phyloP scores from a whole-genome alignment of 2,329 filamentous ascomycete species.

The Nigrospora oryzae region DNA sequence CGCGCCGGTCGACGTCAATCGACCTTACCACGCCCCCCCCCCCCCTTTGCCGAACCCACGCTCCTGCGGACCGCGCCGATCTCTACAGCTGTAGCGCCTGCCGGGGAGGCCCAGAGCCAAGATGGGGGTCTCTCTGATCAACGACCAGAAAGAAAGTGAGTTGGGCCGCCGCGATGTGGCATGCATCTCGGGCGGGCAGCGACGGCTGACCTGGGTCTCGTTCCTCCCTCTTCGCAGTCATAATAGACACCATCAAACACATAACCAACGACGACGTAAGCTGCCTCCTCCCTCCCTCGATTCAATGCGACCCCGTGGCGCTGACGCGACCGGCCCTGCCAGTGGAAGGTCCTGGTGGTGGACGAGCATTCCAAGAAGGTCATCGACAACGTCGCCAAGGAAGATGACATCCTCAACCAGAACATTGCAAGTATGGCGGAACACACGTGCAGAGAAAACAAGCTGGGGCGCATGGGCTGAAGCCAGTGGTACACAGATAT shows the following conservation, averaged over 20 bases:
- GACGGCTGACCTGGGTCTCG: conserved; percentile 1
- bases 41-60: background rate
- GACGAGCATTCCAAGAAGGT: conserved; percentile 79
- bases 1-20: background rate
- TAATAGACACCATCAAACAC: conserved; percentile 65
- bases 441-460: conserved; percentile 4
- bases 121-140: conserved; percentile 80
- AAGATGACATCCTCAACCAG: conserved; percentile 94
- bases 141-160: conserved; percentile 72
- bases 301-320: background rate
- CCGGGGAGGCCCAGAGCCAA: conserved; percentile 28
- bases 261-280: conserved; percentile 76
- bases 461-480: conserved; percentile 14
- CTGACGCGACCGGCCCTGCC: conserved; percentile 9
- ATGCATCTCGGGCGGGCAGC: background rate
- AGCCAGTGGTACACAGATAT: conserved; percentile 54
- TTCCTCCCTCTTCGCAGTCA: conserved; percentile 38
- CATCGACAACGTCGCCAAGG: conserved; percentile 82
- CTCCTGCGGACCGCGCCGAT: too few species aligned
- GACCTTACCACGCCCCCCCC: background rate
- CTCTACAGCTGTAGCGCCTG: background rate
- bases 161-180: conserved; percentile 4
- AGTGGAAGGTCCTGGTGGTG: conserved; percentile 97
- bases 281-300: conserved; percentile 1
- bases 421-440: conserved; percentile 78